phyloP scores from a whole-genome alignment of 2,329 filamentous ascomycete genomes.

The Xylariaceae sp. region DNA sequence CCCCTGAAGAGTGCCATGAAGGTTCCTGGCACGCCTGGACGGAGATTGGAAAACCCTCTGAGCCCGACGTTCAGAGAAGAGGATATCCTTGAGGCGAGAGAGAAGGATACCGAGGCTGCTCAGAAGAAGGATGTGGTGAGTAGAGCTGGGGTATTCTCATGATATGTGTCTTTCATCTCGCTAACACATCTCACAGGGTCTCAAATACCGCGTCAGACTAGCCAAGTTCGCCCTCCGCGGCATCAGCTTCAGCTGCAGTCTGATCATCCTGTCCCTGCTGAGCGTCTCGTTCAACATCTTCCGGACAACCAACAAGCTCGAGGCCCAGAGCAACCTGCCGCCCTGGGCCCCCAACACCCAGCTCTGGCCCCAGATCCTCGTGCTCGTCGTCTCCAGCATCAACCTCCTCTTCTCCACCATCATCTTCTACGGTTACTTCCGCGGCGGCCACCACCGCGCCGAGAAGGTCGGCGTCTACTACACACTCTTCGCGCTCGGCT shows the following conservation, averaged over 20 bases:
- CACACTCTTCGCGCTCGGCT: conserved; percentile 84
- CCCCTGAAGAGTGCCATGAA: conserved; percentile 88
- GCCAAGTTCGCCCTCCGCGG: conserved; percentile 93
- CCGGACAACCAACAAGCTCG: conserved; percentile 73
- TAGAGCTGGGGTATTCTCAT: conserved; percentile 18
- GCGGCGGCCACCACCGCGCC: conserved; percentile 79
- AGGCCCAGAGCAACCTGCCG: conserved; percentile 72
- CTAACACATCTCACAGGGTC: conserved; percentile 57
- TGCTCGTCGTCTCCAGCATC: conserved; percentile 72
- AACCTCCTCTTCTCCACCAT: conserved; percentile 74
- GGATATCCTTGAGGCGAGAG: conserved; percentile 77
- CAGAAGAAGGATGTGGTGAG: conserved; percentile 84
- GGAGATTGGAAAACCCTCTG: conserved; percentile 67
- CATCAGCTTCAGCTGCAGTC: conserved; percentile 93
- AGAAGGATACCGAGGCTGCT: conserved; percentile 74
- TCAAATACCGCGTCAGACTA: conserved; percentile 84
- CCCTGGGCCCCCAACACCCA: conserved; percentile 77
- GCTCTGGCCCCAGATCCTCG: conserved; percentile 82
- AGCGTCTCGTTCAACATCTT: conserved; percentile 87
- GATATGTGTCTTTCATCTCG: conserved; percentile 26
- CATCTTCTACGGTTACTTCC: conserved; percentile 81
- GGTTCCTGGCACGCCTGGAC: conserved; percentile 74
- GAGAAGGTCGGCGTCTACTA: conserved; percentile 96
- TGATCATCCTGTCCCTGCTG: conserved; percentile 90
- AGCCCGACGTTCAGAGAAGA: conserved; percentile 92